These are phyloP conservation scores for Trichoderma harzianum DNA, from an alignment of 2,329 filamentous ascomycete species.

Conservation along the genomic window DNA sequence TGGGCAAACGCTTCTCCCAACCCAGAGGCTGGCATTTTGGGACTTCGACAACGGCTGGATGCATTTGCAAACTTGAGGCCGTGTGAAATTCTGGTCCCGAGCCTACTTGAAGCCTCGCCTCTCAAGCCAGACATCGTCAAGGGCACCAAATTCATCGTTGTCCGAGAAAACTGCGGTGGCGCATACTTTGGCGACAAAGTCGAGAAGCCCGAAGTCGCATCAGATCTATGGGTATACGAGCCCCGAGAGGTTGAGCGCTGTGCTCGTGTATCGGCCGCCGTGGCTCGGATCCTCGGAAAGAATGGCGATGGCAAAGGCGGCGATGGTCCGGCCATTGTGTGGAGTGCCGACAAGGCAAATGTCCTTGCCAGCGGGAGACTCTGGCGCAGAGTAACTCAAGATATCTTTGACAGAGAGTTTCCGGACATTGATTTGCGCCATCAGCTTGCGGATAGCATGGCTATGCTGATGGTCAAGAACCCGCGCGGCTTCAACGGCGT, in stretches of 20 bases:
- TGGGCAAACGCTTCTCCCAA: slow-evolving; percentile 41
- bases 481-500: slow-evolving; percentile 47
- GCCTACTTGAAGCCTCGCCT: slow-evolving; percentile 39
- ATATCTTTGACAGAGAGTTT: slow-evolving; percentile 41
- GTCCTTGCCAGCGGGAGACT: slow-evolving; percentile 49
- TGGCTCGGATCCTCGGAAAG: slow-evolving; percentile 36
- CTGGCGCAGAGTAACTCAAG: slow-evolving; percentile 43
- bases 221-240: slow-evolving; percentile 47
- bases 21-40: slow-evolving; percentile 44
- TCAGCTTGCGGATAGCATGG: slow-evolving; percentile 47
- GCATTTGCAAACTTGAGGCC: slow-evolving; percentile 51
- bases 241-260: slow-evolving; percentile 45
- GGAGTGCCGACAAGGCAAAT: slow-evolving; percentile 51
- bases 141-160: slow-evolving; percentile 47
- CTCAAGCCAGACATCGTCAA: slow-evolving; percentile 43
- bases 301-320: slow-evolving; percentile 25
- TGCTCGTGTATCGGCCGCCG: slow-evolving; percentile 43
- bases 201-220: slow-evolving; percentile 41
- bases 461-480: slow-evolving; percentile 46
- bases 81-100: slow-evolving; percentile 44
- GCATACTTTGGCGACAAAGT: slow-evolving; percentile 49
- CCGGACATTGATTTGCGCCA: slow-evolving; percentile 41
- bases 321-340: slow-evolving; percentile 39
- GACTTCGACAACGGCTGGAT: slow-evolving; percentile 39
- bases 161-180: slow-evolving; percentile 50